Base-by-base conservation (phyloP, 2,329 filamentous ascomycete genomes). In the Fusarium secorum region DNA sequence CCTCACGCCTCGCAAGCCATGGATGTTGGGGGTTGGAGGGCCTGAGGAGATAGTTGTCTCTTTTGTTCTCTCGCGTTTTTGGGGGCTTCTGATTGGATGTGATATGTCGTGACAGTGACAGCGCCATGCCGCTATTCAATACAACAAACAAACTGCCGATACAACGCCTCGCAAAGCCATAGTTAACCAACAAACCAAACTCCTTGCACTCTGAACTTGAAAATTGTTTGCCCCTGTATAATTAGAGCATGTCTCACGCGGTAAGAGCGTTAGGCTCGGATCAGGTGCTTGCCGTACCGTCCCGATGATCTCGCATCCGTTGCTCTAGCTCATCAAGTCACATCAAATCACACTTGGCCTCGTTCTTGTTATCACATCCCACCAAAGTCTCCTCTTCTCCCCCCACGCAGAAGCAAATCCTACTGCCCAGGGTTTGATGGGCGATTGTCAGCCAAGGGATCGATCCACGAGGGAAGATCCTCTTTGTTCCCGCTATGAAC, bases 291-390 rank as follows among this genome's bases (percentile, higher is more conserved):
- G 51, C 60, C 66, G 62, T 66, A 54, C 64, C 64, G 64, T 71
- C 68, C 64, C 68, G 68, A 58, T 69, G 51, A 71, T 71, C 68
- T 71, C 41, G 68, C 68, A 71, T 54, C 68, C 55, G 63, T 52
- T 35, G 53, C 58, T 68, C 39, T 49, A 62, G 62, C 44, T 64
- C 42, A 35, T 41, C 24, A 28, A 30, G 32, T 30, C 57, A 44
- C 48, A 42, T 48, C 53, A 35, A 7, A 54, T 52, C 54, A 28
- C 28, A 44, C 33, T 30, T 55, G 18, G 18, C 28, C 46, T 49
- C 30, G 46, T 38, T 38, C 10, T 38, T 52, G 33, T 52, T 52
- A 55, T 55, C 52, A 22, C 41, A 49, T 66, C 55, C 55, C 55
- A 58, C 48, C n/a, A 36, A 35, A 30, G 46, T 49, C 36, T 45